Evolutionary conservation across 352 stramenopile genomes (phyloP).

Genomic region (Pythium coloratum): DNA sequence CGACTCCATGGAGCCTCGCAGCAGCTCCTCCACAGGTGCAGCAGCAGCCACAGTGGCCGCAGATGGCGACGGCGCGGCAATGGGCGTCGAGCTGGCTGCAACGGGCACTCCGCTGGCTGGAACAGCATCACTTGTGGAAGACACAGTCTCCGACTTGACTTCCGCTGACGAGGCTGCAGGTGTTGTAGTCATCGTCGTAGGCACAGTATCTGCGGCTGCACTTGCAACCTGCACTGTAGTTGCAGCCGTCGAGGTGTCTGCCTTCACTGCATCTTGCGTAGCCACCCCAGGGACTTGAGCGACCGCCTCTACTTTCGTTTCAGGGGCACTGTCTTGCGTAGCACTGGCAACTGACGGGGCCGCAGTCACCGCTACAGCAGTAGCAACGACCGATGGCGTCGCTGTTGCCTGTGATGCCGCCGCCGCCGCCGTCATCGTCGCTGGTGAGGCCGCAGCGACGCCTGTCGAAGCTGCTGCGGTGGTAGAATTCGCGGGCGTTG

Average conservation of each 20-base stretch:
- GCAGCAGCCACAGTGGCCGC: neutral
- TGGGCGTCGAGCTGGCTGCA: neutral
- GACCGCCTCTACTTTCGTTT: neutral
- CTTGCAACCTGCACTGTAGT: neutral
- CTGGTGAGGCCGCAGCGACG: neutral
- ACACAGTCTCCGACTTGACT: neutral
- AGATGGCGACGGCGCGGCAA: neutral
- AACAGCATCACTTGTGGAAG: neutral
- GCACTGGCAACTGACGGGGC: neutral
- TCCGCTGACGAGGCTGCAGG: neutral
- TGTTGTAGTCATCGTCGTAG: neutral
- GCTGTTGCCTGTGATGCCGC: neutral
- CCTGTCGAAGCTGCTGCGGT: conserved; percentile 4
- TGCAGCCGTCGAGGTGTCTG: neutral
- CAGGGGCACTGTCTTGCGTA: neutral
- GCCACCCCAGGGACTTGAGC: neutral
- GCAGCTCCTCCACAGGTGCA: conserved; percentile 31
- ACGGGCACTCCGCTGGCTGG: neutral
- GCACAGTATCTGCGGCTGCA: neutral
- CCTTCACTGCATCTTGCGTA: neutral
- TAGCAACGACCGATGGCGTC: neutral
- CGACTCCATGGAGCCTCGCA: conserved; percentile 88
- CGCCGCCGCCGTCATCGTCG: conserved; percentile 15
- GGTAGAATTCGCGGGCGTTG: conserved; percentile 7
- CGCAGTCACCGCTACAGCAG: neutral